Evolutionary conservation across 1,139 yeast genomes (phyloP).

Genomic region (Suhomyces bribrorum): DNA sequence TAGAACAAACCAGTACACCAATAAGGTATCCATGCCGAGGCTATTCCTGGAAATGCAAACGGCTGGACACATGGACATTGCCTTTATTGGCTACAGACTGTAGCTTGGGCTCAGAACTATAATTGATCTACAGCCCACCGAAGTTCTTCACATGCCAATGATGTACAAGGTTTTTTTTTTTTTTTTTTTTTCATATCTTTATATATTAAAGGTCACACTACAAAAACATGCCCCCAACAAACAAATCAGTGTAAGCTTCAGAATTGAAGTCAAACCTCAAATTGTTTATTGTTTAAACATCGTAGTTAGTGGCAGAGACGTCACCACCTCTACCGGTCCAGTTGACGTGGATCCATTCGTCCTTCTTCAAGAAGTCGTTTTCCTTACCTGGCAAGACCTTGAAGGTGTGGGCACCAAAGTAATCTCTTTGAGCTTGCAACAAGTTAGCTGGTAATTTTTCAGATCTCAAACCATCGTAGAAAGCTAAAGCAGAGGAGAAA

Average conservation of each 20-base stretch:
- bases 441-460: conserved; percentile 95
- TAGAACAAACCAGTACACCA: too few species aligned
- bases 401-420: conserved; percentile 99
- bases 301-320: conserved; percentile 91
- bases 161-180: too few species aligned
- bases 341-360: conserved; percentile 88
- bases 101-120: too few species aligned
- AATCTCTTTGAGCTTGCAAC: conserved; percentile 99
- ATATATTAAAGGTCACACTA: neutral
- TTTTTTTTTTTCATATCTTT: neutral
- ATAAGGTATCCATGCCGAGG: too few species aligned
- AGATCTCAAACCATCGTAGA: conserved; percentile 99
- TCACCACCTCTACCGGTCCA: conserved; percentile 99
- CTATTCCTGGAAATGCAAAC: too few species aligned
- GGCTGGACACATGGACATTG: too few species aligned
- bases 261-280: neutral
- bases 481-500: conserved; percentile 92
- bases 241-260: neutral
- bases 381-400: conserved; percentile 87
- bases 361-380: conserved; percentile 72
- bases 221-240: neutral
- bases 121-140: too few species aligned
- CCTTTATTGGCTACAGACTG: too few species aligned
- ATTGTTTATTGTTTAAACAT: conserved; percentile 57
- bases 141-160: too few species aligned